Evolutionary conservation across 371 early-diverging fungal species (phyloP), one percentile per base, ranked within the genome.

Genomic region (Mucor plumbeus): DNA sequence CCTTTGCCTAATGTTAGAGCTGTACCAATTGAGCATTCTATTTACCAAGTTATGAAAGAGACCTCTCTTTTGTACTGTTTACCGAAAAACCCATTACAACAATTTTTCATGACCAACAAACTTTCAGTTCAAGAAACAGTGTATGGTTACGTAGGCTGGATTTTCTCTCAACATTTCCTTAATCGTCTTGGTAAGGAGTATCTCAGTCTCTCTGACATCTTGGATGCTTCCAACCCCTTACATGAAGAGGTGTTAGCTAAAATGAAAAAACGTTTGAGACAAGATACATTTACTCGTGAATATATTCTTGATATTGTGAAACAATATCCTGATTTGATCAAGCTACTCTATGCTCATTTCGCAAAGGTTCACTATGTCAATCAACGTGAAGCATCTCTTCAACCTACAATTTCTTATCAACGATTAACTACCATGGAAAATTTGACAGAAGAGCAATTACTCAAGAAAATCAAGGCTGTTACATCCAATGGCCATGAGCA

Each of bases 251-350:
- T 98, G 6, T 81, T 98, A 54, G 88, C 89, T 79, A 97, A 92
- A 81, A 94, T 98, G 80, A 98, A 98, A 91, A 98, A 98, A 88
- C 88, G 96, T 63, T 87, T 98, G 61, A 92, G 99, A 67, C 90
- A 92, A 61, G 99, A 99, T 73, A 98, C 99, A 3, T 99, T 99
- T 71, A 99, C 99, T 5, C 93, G 98, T 71, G 99, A 99, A 76
- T 95, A 96, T 80, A 93, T 99, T 64, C 86, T 98, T 11, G 97
- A 97, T 77, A 97, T 99, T 70, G 91, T 99, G 82, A 88, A 93
- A 83, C 87, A 85, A n/a, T 95, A 98, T 80, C 95, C 96, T 17
- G 95, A 96, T 60, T 86, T 99, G 39, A 84, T 99, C 84, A 94
- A 94, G 84, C 69, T 92, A 56, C 87, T 98, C 65, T 98, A 98